Evolutionary conservation across 768 basidiomycete species (phyloP).

Genomic region (Leucosporidium yakuticum): DNA sequence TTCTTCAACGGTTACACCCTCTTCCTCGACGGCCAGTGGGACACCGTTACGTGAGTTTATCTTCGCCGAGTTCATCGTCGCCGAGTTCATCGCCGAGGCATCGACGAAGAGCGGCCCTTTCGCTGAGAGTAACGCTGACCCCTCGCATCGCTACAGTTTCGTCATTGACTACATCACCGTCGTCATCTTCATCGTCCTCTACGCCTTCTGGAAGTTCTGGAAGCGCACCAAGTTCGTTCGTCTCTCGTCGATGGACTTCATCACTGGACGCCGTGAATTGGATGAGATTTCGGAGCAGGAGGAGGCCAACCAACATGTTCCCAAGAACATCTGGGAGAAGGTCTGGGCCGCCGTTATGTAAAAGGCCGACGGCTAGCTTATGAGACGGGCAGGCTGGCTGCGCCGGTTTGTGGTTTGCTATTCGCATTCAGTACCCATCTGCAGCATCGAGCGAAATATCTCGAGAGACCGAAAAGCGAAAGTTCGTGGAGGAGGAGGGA

Average conservation of each 20-base stretch:
- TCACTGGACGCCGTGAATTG: neutral
- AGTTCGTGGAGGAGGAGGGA: no score
- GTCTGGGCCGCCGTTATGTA: no score
- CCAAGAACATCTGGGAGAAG: neutral
- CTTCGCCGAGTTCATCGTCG: conserved; percentile 18
- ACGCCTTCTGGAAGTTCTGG: conserved; percentile 56
- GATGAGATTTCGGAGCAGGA: conserved; percentile 12
- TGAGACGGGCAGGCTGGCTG: no score
- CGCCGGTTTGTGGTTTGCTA: no score
- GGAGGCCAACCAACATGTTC: neutral
- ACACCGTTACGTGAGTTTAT: conserved; percentile 58
- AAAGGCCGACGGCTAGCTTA: no score
- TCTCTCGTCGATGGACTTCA: neutral
- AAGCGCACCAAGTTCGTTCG: conserved; percentile 51
- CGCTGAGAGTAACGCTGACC: neutral
- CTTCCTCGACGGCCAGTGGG: conserved; percentile 55
- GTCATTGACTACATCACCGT: conserved; percentile 28
- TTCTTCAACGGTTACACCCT: conserved; percentile 43
- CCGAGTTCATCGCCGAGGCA: neutral
- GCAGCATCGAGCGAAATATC: no score
- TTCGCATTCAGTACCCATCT: no score
- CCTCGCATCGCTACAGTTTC: neutral
- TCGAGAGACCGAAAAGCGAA: no score
- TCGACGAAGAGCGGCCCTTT: neutral
- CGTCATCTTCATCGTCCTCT: conserved; percentile 67